These are phyloP conservation scores for Calonectria honghensis DNA, from an alignment of 2,329 filamentous ascomycete species.

Conservation along the genomic window DNA sequence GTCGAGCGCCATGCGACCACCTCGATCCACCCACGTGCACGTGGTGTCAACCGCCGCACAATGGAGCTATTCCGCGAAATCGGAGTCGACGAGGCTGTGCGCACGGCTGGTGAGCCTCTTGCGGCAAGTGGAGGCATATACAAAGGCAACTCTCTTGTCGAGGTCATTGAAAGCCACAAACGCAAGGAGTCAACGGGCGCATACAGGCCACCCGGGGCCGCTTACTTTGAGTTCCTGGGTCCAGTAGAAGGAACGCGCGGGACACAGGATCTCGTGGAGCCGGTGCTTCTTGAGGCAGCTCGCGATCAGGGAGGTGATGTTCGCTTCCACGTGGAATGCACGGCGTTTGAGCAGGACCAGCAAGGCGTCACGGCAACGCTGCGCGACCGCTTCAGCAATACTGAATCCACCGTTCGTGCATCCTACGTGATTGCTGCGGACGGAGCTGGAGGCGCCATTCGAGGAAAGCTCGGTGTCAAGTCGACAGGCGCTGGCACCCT, in stretches of 20 bases:
- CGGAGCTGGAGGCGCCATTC: slow-evolving; percentile 5
- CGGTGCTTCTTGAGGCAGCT: slow-evolving; percentile 10
- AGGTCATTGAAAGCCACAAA: slow-evolving; percentile 1
- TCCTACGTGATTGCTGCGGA: slow-evolving; percentile 26
- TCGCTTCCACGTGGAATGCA: slow-evolving; percentile 17
- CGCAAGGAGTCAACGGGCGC: slow-evolving; percentile 2
- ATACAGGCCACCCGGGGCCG: background rate
- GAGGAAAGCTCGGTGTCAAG: background rate
- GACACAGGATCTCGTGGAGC: slow-evolving; percentile 11
- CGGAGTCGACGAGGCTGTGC: slow-evolving; percentile 27
- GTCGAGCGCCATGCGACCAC: slow-evolving; percentile 25
- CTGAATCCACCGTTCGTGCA: slow-evolving; percentile 5
- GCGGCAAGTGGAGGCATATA: slow-evolving; percentile 9
- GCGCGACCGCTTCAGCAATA: background rate
- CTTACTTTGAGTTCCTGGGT: slow-evolving; percentile 3
- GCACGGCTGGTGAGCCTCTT: background rate
- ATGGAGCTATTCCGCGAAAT: slow-evolving; percentile 28
- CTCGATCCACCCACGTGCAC: slow-evolving; percentile 25
- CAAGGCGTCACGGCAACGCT: slow-evolving; percentile 16
- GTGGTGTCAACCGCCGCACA: slow-evolving; percentile 25
- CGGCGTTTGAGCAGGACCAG: background rate
- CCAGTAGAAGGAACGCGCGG: slow-evolving; percentile 23
- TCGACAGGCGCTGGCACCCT: slow-evolving; percentile 4
- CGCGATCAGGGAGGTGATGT: slow-evolving; percentile 14
- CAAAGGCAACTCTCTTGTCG: slow-evolving; percentile 16